A percentile compares a stretch with the other conserved stretches of the same genome.
phyloP scores from a whole-genome alignment of 2,329 filamentous ascomycete species.

The Aspergillus nomiae region DNA sequence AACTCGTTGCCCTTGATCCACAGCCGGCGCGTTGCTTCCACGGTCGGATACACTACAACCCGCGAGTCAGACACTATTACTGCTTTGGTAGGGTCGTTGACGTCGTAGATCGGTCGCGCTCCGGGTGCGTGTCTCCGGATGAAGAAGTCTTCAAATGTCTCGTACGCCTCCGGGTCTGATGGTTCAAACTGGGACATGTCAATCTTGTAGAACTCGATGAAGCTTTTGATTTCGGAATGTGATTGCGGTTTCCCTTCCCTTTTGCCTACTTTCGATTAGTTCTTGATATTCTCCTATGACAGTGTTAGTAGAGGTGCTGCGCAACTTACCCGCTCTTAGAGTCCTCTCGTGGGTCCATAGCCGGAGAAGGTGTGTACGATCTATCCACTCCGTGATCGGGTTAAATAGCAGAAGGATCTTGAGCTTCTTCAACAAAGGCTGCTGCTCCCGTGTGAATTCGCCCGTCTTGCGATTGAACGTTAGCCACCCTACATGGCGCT shows the following conservation, averaged over 20 bases:
- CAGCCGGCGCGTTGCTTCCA: conserved; percentile 35
- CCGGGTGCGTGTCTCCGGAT: conserved; percentile 34
- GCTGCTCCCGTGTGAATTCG: conserved; percentile 41
- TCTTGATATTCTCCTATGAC: neutral
- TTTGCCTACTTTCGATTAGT: neutral
- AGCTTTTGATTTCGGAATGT: conserved; percentile 41
- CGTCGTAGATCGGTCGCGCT: conserved; percentile 36
- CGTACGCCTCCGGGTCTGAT: conserved; percentile 37
- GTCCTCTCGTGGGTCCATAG: conserved; percentile 41
- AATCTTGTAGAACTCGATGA: conserved; percentile 22
- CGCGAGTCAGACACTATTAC: conserved; percentile 41
- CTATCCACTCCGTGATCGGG: conserved; percentile 44
- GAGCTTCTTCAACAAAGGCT: conserved; percentile 44
- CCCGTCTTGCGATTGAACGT: conserved; percentile 38
- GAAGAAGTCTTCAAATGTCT: conserved; percentile 45
- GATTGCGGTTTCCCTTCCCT: conserved; percentile 26
- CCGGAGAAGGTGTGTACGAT: conserved; percentile 40
- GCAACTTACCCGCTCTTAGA: conserved; percentile 29
- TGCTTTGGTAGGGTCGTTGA: conserved; percentile 30
- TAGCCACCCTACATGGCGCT: conserved; percentile 34
- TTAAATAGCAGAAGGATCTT: conserved; percentile 48
- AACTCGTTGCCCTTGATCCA: conserved; percentile 52
- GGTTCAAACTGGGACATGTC: conserved; percentile 38
- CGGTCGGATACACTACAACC: conserved; percentile 38
- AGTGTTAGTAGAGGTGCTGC: neutral